Base-by-base conservation (phyloP, 257 asterid species). In the Catharanthus roseus region DNA sequence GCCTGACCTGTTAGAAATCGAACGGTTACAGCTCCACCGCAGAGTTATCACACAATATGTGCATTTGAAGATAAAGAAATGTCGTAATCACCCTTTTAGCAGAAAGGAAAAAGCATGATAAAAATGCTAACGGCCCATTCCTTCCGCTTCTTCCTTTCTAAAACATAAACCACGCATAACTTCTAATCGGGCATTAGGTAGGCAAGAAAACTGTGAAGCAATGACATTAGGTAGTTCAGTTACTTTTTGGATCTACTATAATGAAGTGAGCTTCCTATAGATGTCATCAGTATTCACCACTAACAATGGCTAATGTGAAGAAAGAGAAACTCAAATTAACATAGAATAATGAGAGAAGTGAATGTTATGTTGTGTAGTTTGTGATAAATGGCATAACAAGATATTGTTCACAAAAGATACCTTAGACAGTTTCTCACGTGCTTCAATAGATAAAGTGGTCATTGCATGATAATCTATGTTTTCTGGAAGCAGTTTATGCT, bases 371-470 rank as follows among this genome's bases (percentile, higher is more conserved):
- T 23, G 11, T 1, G 5, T 36, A 31, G 13, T 44, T 41, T 62
- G 12, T 15, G 36, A 61, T 5, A 67, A 78, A 72, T 31, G 29
- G 70, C 38, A 19, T 0, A 16, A 47, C 34, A 42, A 51, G 38
- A 47, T 42, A 47, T 15, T 19, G 54, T 29, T 26, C 31, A 39
- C 54, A 71, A 28, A 58, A 68, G 31, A 71, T 84, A 93, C 99
- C 97, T 93, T 91, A 1, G 99, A 86, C 75, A 93, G 86, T 80
- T 93, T 93, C 82, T 93, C 99, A 44, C 99, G 96, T 55, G 96
- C 86, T 85, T 93, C 97, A 63, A 85, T 90, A 1, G 97, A 93
- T 82, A 93, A 77, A 49, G 97, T 91, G 26, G 80, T 76, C 90
- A 93, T 87, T 19, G 96, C 83, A 75, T 72, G 75, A 80, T 91